Evolutionary conservation across 1,284 basidiomycete genomes (phyloP), one percentile per base, ranked within the genome.

Genomic region (Sparassis latifolia): DNA sequence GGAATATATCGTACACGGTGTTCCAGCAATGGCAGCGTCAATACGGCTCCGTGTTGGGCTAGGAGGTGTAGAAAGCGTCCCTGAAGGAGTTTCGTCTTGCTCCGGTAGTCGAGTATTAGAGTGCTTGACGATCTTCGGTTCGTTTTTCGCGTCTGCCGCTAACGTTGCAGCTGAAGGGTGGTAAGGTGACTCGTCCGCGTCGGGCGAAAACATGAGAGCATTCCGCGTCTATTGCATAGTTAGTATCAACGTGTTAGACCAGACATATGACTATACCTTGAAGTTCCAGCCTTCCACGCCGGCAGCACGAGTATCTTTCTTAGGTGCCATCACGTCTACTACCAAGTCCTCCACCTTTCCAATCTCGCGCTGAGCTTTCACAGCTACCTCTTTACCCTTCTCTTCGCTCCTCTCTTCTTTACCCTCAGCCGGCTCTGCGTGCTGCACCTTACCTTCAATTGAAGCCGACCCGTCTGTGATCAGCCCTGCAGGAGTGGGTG

Each of bases 141-240:
- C 78, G 9, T 67, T 72, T 31, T 74, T 73, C 10, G 70, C 58
- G 42, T 72, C 72, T 27, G 64, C 54, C 10, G 59, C 55, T 4
- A 63, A 52, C 41, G 67, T 47, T 20, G 63, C 56, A 39, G 65
- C 63, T n/a, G 69, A 63, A 6, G 70, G 68, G 55, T 82, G 78
- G 59, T 92, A 90, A 0, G 92, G 90, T n/a, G 86, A 80, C 32
- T 79, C 72, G 63, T 97, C 86, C 31, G 90, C 90, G 62, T 96
- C 94, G 2, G 94, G 93, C 1, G 86, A 66, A 62, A 95, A 97
- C 91, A 96, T 95, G 48, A 97, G 76, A 5, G 87, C 83, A 71
- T 97, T 97, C 51, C 93, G 82, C 32, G 89, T 78, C 91, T 93
- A 58, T 5, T 51, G 39, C 45, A 28, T 33, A 42, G 52, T 53